Conservation (phyloP, 768 basidiomycete genomes). For the Tylopilus vinaceipallidus region DNA sequence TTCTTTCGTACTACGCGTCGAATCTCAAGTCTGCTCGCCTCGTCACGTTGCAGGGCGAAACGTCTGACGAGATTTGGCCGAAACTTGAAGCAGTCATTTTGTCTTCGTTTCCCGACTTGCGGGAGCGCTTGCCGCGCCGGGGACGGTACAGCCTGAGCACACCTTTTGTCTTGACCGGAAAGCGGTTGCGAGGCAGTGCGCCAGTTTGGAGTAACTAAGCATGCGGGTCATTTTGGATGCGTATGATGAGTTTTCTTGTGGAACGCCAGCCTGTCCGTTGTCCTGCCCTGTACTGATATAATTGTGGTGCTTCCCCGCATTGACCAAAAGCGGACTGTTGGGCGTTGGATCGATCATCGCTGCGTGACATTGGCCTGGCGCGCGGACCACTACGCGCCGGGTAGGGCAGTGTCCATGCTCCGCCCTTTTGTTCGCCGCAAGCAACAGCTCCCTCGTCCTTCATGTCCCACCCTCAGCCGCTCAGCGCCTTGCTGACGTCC, state of each 20-base stretch:
- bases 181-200: constrained; percentile 7
- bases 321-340: background rate
- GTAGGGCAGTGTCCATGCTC: background rate
- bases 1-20: constrained; percentile 67
- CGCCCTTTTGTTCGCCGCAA: constrained; percentile 23
- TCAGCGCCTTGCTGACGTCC: constrained; percentile 6
- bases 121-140: constrained; percentile 47
- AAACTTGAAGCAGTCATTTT: constrained; percentile 63
- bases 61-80: constrained; percentile 91
- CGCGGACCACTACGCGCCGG: background rate
- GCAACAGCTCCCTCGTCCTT: constrained; percentile 3
- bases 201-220: constrained; percentile 19
- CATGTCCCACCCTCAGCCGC: background rate
- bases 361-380: background rate
- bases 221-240: background rate
- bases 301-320: background rate
- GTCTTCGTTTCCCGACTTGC: constrained; percentile 55
- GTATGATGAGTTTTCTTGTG: constrained; percentile 4
- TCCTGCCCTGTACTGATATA: constrained; percentile 11
- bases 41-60: constrained; percentile 63
- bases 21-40: constrained; percentile 42
- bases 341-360: too few relatives aligned
- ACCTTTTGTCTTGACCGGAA: constrained; percentile 40
- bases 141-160: constrained; percentile 55
- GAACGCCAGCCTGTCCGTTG: constrained; percentile 1